These are phyloP conservation scores for Phaeomoniella chlamydospora DNA, from an alignment of 2,329 filamentous ascomycete species.

Conservation along the genomic window DNA sequence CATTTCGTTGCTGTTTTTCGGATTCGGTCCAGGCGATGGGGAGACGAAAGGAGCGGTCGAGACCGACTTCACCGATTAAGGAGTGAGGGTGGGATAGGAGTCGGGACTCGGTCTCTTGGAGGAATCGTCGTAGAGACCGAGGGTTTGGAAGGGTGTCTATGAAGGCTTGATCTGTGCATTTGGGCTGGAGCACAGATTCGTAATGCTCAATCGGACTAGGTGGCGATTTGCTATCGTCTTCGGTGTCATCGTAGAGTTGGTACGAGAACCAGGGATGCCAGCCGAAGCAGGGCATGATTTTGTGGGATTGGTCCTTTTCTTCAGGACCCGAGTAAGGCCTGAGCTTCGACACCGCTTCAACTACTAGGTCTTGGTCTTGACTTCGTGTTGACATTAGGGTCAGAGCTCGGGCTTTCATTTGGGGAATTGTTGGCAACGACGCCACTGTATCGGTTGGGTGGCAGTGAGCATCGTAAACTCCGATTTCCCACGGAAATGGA, in stretches of 20 bases:
- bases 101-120: conserved; percentile 32
- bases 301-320: conserved; percentile 10
- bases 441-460: conserved; percentile 52
- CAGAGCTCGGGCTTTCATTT: conserved; percentile 42
- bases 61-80: conserved; percentile 47
- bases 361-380: conserved; percentile 47
- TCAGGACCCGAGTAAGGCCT: conserved; percentile 1
- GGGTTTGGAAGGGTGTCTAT: conserved; percentile 38
- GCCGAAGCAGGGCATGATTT: conserved; percentile 46
- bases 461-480: conserved; percentile 51
- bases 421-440: conserved; percentile 36
- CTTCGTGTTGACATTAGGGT: conserved; percentile 49
- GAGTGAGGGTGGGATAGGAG: conserved; percentile 38
- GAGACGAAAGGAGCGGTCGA: conserved; percentile 47
- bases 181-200: conserved; percentile 34
- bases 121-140: conserved; percentile 34
- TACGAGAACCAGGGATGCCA: conserved; percentile 59
- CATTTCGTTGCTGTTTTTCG: conserved; percentile 20
- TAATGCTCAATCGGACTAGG: conserved; percentile 37
- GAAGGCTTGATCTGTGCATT: conserved; percentile 30
- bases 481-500: conserved; percentile 46
- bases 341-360: conserved; percentile 26
- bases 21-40: conserved; percentile 32
- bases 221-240: conserved; percentile 9
- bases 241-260: conserved; percentile 36